Evolutionary conservation across 2,329 filamentous ascomycete species (phyloP).

Genomic region (Bimuria novae-zelandiae): DNA sequence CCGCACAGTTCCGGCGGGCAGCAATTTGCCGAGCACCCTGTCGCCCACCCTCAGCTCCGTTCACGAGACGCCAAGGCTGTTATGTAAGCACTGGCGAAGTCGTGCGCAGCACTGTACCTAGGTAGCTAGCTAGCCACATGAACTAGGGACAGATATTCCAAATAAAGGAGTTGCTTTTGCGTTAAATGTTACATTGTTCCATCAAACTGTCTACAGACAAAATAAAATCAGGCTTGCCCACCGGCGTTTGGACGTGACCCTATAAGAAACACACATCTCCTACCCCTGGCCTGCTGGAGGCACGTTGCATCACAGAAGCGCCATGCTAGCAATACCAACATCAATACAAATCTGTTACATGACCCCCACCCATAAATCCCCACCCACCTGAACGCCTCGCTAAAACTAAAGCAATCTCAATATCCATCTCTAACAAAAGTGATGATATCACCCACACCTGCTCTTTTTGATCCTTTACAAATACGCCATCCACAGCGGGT

Average conservation of each 20-base stretch:
- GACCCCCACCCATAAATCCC: too few relatives aligned
- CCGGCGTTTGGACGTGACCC: not conserved
- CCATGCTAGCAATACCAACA: not conserved
- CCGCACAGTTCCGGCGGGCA: not conserved
- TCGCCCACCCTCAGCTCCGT: not conserved
- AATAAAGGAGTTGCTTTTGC: too few relatives aligned
- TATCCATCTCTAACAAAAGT: not conserved
- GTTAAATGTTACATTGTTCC: too few relatives aligned
- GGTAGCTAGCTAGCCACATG: too few relatives aligned
- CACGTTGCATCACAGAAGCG: not conserved
- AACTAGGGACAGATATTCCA: too few relatives aligned
- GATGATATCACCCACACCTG: not conserved
- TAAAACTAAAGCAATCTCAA: not conserved
- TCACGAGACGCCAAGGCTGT: not conserved
- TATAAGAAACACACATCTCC: not conserved
- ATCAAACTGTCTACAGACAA: not conserved
- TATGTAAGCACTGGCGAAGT: not conserved
- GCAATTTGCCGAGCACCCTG: not conserved
- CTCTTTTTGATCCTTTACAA: conserved; percentile 55
- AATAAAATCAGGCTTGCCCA: not conserved
- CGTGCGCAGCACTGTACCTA: too few relatives aligned
- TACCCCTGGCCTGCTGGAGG: not conserved
- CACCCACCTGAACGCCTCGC: not conserved
- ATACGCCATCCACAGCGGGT: conserved; percentile 97
- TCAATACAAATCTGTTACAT: too few relatives aligned